Evolutionary conservation across 345 rosid genomes (phyloP).

Genomic region (Mallotus nudiflorus): DNA sequence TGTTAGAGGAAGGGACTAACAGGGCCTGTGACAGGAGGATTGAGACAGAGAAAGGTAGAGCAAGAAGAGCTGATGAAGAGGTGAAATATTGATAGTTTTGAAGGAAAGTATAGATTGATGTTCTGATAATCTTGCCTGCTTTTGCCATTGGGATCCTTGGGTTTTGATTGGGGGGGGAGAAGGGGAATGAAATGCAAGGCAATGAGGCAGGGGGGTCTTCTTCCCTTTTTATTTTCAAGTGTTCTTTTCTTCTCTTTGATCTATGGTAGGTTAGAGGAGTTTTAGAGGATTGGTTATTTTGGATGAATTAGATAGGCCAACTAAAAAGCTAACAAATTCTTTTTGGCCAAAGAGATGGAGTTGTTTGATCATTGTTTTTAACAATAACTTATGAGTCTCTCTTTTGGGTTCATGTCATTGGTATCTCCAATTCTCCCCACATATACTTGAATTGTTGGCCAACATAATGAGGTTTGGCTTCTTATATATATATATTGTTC

Average conservation of each 20-base stretch:
- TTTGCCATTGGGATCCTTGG: conserved; percentile 45
- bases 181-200: conserved; percentile 4
- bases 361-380: conserved; percentile 18
- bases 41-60: conserved; percentile 58
- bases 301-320: conserved; percentile 20
- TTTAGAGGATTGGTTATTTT: conserved; percentile 16
- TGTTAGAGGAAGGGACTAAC: conserved; percentile 33
- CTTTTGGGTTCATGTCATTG: neutral
- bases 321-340: conserved; percentile 6
- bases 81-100: conserved; percentile 62
- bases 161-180: neutral
- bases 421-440: no score
- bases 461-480: neutral
- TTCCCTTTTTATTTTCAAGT: neutral
- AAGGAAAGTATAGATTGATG: conserved; percentile 62
- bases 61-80: conserved; percentile 48
- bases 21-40: conserved; percentile 55
- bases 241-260: neutral
- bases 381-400: neutral
- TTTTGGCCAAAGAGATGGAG: neutral
- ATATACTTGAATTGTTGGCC: conserved; percentile 1
- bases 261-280: conserved; percentile 8
- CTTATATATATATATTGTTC: neutral
- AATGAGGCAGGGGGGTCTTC: neutral
- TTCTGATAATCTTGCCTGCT: conserved; percentile 56